A percentile compares a stretch with the other conserved stretches of the same genome.
Conservation (phyloP, 140 eudicot species). For the Ambrosia hybrid region DNA sequence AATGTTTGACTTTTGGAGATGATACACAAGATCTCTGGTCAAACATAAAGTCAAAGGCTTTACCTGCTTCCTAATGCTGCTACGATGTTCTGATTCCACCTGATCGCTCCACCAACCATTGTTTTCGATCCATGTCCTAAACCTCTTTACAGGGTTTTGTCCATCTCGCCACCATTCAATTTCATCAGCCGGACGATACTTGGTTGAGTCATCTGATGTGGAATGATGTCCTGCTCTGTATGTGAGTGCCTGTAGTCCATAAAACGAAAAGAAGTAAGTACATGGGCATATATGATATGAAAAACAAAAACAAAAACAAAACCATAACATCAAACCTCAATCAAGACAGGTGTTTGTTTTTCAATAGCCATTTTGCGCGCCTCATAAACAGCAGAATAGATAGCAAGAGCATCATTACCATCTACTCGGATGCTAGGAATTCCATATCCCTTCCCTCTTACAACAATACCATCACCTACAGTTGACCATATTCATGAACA, state of each 20-base stretch:
- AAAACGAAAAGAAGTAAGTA: not conserved
- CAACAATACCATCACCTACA: conserved; percentile 92
- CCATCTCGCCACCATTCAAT: conserved; percentile 72
- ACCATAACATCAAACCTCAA: conserved; percentile 60
- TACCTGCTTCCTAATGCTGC: conserved; percentile 63
- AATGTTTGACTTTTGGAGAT: conserved; percentile 1
- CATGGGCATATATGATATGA: not conserved
- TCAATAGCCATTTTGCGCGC: conserved; percentile 76
- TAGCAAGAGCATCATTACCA: conserved; percentile 86
- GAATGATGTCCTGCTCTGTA: conserved; percentile 95
- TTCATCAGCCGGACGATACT: conserved; percentile 60
- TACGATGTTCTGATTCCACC: conserved; percentile 56
- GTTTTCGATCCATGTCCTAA: conserved; percentile 61
- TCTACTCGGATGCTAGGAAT: conserved; percentile 80
- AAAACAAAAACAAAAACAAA: conserved; percentile 7
- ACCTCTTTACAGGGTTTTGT: conserved; percentile 59
- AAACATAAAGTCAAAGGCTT: conserved; percentile 13
- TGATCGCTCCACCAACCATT: conserved; percentile 85
- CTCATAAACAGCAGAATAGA: conserved; percentile 54
- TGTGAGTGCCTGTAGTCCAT: conserved; percentile 60
- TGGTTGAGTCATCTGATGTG: conserved; percentile 92
- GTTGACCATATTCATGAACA: conserved; percentile 6
- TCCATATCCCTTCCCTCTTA: conserved; percentile 87
- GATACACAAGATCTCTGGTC: not conserved
- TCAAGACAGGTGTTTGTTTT: conserved; percentile 66